Evolutionary conservation across 106 monocot species (phyloP).

Genomic region (Platanthera guangdongensis): DNA sequence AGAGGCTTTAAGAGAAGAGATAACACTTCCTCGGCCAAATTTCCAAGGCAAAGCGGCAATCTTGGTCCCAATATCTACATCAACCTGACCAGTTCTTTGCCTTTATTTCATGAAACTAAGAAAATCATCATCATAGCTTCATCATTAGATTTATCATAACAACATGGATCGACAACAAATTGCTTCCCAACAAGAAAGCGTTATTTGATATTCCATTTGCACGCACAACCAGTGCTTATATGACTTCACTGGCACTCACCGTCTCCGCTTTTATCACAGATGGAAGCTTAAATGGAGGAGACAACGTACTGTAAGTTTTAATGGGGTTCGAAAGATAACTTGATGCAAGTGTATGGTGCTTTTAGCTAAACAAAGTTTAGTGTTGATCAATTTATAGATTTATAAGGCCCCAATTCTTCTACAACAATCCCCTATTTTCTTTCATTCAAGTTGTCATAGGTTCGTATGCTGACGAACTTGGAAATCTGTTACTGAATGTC

Average conservation of each 20-base stretch:
- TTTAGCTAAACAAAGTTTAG: not conserved
- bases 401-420: slow-evolving; percentile 85
- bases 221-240: slow-evolving; percentile 75
- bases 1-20: too few relatives aligned
- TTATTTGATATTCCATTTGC: slow-evolving; percentile 86
- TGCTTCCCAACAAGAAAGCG: slow-evolving; percentile 75
- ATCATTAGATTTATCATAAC: too few relatives aligned
- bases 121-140: too few relatives aligned
- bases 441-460: slow-evolving; percentile 21
- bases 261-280: slow-evolving; percentile 65
- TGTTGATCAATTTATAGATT: slow-evolving; percentile 39
- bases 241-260: slow-evolving; percentile 64
- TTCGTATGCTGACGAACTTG: too few relatives aligned
- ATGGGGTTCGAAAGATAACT: not conserved
- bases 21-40: too few relatives aligned
- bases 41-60: too few relatives aligned
- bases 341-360: not conserved
- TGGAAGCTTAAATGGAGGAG: slow-evolving; percentile 91
- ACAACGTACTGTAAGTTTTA: slow-evolving; percentile 67
- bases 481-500: too few relatives aligned
- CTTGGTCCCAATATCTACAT: too few relatives aligned
- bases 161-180: too few relatives aligned
- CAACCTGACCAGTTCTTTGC: too few relatives aligned
- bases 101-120: too few relatives aligned
- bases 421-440: slow-evolving; percentile 82